phyloP scores from a whole-genome alignment of 2,329 filamentous ascomycete genomes.

The Stenocarpella maydis region DNA sequence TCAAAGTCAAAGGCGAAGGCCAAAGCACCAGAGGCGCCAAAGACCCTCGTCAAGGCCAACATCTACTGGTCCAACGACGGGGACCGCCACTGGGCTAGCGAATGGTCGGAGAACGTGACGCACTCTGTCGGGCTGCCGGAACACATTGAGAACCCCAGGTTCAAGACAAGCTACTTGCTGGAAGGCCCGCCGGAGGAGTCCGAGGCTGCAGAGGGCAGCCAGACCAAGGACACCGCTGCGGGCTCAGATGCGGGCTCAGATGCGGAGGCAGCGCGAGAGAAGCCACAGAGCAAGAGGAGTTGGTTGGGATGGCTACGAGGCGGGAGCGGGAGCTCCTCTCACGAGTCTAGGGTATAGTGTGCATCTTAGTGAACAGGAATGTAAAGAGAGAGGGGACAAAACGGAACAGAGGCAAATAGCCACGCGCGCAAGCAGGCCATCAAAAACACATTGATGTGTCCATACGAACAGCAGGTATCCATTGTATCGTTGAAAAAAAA shows the following conservation, averaged over 20 bases:
- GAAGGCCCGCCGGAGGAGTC: background rate
- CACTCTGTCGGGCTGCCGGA: constrained; percentile 53
- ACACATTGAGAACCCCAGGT: constrained; percentile 22
- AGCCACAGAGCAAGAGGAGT: constrained; percentile 24
- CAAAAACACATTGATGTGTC: constrained; percentile 13
- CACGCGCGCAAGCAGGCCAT: background rate
- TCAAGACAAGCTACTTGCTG: constrained; percentile 31
- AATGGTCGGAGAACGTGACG: constrained; percentile 63
- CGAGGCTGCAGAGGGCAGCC: background rate
- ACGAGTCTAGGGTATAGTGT: constrained; percentile 31
- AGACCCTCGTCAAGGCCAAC: constrained; percentile 49
- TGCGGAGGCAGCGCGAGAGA: background rate
- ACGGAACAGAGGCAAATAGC: background rate
- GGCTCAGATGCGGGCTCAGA: background rate
- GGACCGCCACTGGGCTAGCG: constrained; percentile 55
- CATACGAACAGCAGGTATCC: background rate
- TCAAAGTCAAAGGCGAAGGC: background rate
- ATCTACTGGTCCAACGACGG: constrained; percentile 61
- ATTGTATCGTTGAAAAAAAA: constrained; percentile 27
- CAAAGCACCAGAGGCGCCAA: constrained; percentile 20
- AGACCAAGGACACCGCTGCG: background rate
- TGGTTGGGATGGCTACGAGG: constrained; percentile 31
- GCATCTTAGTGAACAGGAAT: background rate
- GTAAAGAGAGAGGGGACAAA: background rate
- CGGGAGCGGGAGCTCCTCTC: constrained; percentile 18